phyloP scores from a whole-genome alignment of 257 asterid genomes.

The Nicotiana obtusifolia region DNA sequence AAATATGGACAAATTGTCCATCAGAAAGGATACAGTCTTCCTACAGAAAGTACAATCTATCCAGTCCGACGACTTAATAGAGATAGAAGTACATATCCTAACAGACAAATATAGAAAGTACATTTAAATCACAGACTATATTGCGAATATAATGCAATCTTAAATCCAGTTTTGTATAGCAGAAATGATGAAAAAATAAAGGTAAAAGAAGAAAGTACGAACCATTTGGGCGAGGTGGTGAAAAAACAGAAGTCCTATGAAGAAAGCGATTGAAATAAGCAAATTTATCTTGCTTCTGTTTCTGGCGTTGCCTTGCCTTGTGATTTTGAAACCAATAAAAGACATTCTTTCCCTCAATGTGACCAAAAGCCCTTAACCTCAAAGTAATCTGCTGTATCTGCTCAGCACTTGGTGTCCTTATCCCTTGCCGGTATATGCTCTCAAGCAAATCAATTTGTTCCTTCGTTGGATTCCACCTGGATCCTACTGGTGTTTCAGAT shows the following conservation, averaged over 20 bases:
- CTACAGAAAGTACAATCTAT: background rate
- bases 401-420: slow-evolving; percentile 77
- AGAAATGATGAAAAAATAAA: background rate
- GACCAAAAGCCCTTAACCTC: slow-evolving; percentile 56
- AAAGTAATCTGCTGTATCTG: slow-evolving; percentile 70
- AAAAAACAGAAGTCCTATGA: slow-evolving; percentile 22
- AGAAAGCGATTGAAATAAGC: slow-evolving; percentile 41
- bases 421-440: slow-evolving; percentile 56
- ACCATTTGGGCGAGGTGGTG: slow-evolving; percentile 42
- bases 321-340: slow-evolving; percentile 94
- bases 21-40: background rate
- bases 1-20: background rate
- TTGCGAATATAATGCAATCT: no score
- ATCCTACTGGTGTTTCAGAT: slow-evolving; percentile 29
- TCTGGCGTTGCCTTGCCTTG: slow-evolving; percentile 89
- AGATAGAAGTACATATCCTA: background rate
- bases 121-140: no score
- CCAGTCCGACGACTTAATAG: background rate
- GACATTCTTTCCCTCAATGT: slow-evolving; percentile 82
- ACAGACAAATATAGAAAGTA: background rate
- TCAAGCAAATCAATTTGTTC: slow-evolving; percentile 85
- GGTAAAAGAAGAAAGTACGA: background rate
- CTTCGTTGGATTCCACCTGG: slow-evolving; percentile 85
- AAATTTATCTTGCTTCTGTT: slow-evolving; percentile 49
- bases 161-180: no score